Evolutionary conservation across 495 filamentous ascomycete genomes (phyloP), one percentile per base, ranked within the genome.

Genomic region (Xylaria longipes): DNA sequence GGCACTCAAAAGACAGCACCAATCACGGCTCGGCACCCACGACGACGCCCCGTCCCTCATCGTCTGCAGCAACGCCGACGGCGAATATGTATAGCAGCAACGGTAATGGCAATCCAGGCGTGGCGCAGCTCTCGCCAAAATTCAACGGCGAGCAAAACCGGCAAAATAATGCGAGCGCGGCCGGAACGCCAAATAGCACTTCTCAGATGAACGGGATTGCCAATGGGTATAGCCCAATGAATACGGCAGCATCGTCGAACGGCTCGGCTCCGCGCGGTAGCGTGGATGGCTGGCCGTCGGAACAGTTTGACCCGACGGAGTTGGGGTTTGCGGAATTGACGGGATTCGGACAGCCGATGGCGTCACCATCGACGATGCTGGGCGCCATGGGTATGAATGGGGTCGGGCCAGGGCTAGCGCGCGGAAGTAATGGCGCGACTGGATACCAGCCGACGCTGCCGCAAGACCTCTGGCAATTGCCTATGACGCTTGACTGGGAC

Each of bases 401-500:
- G 45, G 46, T 17, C 43, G 71, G 56, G n/a, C 43, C 79, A 25
- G 80, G 33, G 17, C 9, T 27, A 5, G n/a, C 66, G 27, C 35
- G 29, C 11, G 29, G 65, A 11, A 63, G 48, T 14, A 58, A 61
- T 63, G 60, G 61, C 22, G 39, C 52, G 9, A 1, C 27, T 33
- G 73, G 73, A 78, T 94, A 97, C 77, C 94, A 97, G 73, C 94
- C 95, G 1, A 94, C 97, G 76, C 91, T 98, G 56, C 96, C 96
- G n/a, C 94, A 95, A 75, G 97, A 98, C 84, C 82, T 99, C 64
- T 99, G 95, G 92, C 92, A 94, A 80, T 91, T 97, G 89, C 92
- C 94, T 12, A 97, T 97, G 91, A 96, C 93, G 17, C 87, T 98
- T 27, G 97, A 98, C 77, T 99, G 97, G 97, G 94, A 98, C 77